These are phyloP conservation scores for Pseudocercospora fuligena DNA, from an alignment of 2,329 filamentous ascomycete species.

Conservation along the genomic window DNA sequence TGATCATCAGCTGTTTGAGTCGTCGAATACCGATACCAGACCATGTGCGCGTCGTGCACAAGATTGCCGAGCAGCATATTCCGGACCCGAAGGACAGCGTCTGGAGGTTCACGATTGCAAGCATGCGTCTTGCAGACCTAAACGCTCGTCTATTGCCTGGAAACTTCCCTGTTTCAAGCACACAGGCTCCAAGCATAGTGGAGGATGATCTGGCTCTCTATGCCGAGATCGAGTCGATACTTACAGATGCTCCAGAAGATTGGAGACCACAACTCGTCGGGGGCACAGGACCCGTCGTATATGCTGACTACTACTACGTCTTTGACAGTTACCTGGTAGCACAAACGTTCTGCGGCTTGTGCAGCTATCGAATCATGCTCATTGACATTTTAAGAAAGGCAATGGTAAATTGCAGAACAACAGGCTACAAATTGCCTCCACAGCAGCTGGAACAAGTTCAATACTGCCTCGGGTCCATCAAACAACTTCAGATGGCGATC, in stretches of 20 bases:
- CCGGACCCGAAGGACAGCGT: conserved; percentile 20
- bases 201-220: conserved; percentile 18
- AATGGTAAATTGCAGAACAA: conserved; percentile 11
- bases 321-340: conserved; percentile 24
- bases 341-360: conserved; percentile 24
- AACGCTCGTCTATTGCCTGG: conserved; percentile 23
- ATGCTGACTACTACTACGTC: conserved; percentile 25
- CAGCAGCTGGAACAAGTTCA: conserved; percentile 19
- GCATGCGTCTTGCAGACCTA: conserved; percentile 21
- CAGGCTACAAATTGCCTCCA: conserved; percentile 6
- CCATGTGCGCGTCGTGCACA: conserved; percentile 21
- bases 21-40: conserved; percentile 22
- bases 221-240: conserved; percentile 20
- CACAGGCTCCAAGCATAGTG: conserved; percentile 15
- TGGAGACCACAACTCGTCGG: conserved; percentile 20
- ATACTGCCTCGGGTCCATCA: conserved; percentile 7
- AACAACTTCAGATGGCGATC: conserved; percentile 21
- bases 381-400: conserved; percentile 25
- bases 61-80: conserved; percentile 19
- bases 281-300: conserved; percentile 19
- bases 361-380: conserved; percentile 23
- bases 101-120: conserved; percentile 21
- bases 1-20: conserved; percentile 24
- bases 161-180: conserved; percentile 17
- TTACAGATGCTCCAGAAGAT: conserved; percentile 19